A percentile compares a stretch with the other conserved stretches of the same genome.
phyloP scores from a whole-genome alignment of 805 yeast genomes.

The Pichia kluyveri region DNA sequence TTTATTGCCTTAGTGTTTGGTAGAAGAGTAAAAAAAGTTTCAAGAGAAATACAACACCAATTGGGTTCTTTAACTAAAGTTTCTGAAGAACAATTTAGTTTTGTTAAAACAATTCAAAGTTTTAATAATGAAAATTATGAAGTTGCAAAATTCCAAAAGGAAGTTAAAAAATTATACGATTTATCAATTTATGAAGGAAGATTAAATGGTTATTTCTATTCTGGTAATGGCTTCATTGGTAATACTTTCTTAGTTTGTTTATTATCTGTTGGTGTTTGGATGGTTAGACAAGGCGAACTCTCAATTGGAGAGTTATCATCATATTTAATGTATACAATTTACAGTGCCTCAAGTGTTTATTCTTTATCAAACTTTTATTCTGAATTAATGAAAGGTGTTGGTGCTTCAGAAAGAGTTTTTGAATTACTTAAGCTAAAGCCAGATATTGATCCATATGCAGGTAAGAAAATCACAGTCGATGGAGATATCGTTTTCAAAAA shows the following conservation, averaged over 20 bases:
- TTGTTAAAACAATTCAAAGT: constrained; percentile 79
- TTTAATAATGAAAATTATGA: constrained; percentile 81
- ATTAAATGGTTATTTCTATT: constrained; percentile 66
- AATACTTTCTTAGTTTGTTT: constrained; percentile 72
- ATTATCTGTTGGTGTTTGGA: constrained; percentile 68
- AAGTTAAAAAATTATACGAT: constrained; percentile 54
- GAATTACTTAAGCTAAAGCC: constrained; percentile 79
- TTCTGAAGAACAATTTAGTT: constrained; percentile 83
- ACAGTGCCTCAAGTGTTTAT: constrained; percentile 86
- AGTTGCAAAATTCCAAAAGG: constrained; percentile 63
- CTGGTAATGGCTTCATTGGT: constrained; percentile 78
- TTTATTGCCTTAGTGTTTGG: constrained; percentile 79
- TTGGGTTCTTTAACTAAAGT: constrained; percentile 82
- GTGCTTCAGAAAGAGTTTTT: constrained; percentile 87
- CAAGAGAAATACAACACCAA: constrained; percentile 72
- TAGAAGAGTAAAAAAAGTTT: constrained; percentile 59
- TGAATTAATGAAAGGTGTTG: constrained; percentile 94
- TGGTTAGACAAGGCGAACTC: constrained; percentile 69
- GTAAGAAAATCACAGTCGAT: constrained; percentile 36
- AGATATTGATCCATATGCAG: constrained; percentile 55
- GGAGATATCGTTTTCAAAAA: constrained; percentile 56
- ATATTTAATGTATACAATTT: constrained; percentile 91
- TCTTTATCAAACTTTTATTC: constrained; percentile 88
- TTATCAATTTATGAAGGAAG: constrained; percentile 75
- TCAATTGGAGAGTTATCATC: constrained; percentile 86